A percentile compares a stretch with the other conserved stretches of the same genome.
Conservation (phyloP, 2,329 filamentous ascomycete genomes). For the Cytospora leucostoma region DNA sequence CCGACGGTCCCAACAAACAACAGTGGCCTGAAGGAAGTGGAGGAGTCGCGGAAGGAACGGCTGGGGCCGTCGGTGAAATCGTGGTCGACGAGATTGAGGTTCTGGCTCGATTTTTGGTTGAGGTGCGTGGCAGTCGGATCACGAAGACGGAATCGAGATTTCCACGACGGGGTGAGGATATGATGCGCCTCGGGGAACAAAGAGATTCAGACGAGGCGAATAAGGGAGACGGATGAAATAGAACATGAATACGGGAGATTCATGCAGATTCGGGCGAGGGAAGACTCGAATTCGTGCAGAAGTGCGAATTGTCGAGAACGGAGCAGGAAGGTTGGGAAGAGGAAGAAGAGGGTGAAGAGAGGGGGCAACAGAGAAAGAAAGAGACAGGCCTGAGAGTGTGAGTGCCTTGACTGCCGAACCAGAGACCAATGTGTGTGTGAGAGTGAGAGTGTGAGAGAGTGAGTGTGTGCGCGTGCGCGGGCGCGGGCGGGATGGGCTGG, state of each 20-base stretch:
- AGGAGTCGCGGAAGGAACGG: constrained; percentile 1
- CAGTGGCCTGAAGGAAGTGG: constrained; percentile 4
- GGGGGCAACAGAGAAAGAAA: constrained; percentile 25
- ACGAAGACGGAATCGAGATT: constrained; percentile 29
- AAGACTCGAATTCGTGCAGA: constrained; percentile 14
- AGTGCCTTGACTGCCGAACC: constrained; percentile 3
- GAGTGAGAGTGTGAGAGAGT: constrained; percentile 11
- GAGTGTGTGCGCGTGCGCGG: constrained; percentile 16
- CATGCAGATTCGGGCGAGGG: constrained; percentile 25
- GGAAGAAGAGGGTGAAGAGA: constrained; percentile 25
- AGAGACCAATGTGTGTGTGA: constrained; percentile 10
- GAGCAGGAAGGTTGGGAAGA: constrained; percentile 23
- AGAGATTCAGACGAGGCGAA: constrained; percentile 32
- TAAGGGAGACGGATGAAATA: constrained; percentile 25
- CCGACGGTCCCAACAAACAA: constrained; percentile 11
- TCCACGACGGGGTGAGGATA: constrained; percentile 31
- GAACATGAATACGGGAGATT: constrained; percentile 27
- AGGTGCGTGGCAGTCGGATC: constrained; percentile 29
- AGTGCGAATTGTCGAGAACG: constrained; percentile 24
- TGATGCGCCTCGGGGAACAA: constrained; percentile 37
- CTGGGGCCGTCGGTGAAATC: constrained; percentile 9
- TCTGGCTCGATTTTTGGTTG: constrained; percentile 26
- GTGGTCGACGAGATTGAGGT: constrained; percentile 2
- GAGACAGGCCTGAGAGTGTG: constrained; percentile 23
- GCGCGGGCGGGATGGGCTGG: constrained; percentile 4